A percentile compares a stretch with the other conserved stretches of the same genome.
These are phyloP conservation scores for Carex scoparia DNA, from an alignment of 176 grass and related monocot genomes.

Conservation along the genomic window DNA sequence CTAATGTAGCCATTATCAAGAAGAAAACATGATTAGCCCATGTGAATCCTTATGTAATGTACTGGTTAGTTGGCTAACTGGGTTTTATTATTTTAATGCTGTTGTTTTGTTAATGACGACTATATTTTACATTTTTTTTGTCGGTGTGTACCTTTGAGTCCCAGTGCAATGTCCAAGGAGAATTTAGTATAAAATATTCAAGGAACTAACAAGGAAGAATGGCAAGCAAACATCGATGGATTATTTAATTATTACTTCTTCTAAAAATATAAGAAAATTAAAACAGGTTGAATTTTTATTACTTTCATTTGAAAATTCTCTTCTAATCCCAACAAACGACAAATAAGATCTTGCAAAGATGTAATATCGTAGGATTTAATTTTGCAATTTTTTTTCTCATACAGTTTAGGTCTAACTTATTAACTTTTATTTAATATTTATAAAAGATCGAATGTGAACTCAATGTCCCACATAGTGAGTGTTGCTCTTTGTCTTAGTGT, in stretches of 20 bases:
- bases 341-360: background rate
- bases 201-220: constrained; percentile 17
- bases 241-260: background rate
- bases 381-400: background rate
- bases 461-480: too few relatives aligned
- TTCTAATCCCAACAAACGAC: constrained; percentile 20
- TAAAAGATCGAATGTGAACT: too few relatives aligned
- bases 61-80: constrained; percentile 15
- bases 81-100: constrained; percentile 10
- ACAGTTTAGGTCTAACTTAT: too few relatives aligned
- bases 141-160: constrained; percentile 17
- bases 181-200: constrained; percentile 6
- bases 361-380: background rate
- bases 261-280: background rate
- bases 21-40: constrained; percentile 24
- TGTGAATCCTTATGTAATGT: constrained; percentile 8
- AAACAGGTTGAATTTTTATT: background rate
- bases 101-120: background rate
- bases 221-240: background rate
- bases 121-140: constrained; percentile 16
- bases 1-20: constrained; percentile 16
- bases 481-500: too few relatives aligned
- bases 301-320: constrained; percentile 14
- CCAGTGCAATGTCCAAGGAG: constrained; percentile 16
- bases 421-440: too few relatives aligned